Percentiles rank a stretch among this genome's conserved stretches.
Evolutionary conservation across 495 filamentous ascomycete genomes (phyloP).

Genomic region (Astrocystis sublimbata): DNA sequence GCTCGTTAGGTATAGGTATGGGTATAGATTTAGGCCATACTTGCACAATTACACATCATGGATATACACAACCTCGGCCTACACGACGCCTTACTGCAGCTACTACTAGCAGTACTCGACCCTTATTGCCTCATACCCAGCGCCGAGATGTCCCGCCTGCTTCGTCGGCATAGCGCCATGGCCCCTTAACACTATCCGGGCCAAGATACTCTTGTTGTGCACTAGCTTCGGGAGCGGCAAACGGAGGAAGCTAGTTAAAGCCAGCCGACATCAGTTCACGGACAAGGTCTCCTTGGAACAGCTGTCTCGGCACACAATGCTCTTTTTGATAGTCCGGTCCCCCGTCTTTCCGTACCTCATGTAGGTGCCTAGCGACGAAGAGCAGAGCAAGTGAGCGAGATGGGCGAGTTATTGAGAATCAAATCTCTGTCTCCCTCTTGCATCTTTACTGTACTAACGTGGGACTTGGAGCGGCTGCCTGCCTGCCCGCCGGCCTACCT

Average conservation of each 20-base stretch:
- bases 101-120: no score
- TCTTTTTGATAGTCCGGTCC: not conserved
- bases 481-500: no score
- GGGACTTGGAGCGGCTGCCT: conserved; percentile 5
- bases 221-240: not conserved
- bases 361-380: not conserved
- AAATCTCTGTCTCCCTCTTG: not conserved
- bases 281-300: no score
- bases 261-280: not conserved
- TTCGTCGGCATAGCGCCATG: not conserved
- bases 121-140: not conserved
- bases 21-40: no score
- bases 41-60: not conserved
- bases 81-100: conserved; percentile 3
- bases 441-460: not conserved
- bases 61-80: not conserved
- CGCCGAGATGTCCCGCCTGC: not conserved
- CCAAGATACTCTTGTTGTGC: not conserved
- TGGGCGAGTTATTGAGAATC: not conserved
- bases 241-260: not conserved
- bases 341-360: no score
- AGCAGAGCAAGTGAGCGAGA: not conserved
- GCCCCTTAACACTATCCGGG: not conserved
- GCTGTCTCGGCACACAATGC: not conserved
- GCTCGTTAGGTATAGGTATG: no score